phyloP scores from a whole-genome alignment of 352 stramenopile species.

The Aphanomyces cochlioides region DNA sequence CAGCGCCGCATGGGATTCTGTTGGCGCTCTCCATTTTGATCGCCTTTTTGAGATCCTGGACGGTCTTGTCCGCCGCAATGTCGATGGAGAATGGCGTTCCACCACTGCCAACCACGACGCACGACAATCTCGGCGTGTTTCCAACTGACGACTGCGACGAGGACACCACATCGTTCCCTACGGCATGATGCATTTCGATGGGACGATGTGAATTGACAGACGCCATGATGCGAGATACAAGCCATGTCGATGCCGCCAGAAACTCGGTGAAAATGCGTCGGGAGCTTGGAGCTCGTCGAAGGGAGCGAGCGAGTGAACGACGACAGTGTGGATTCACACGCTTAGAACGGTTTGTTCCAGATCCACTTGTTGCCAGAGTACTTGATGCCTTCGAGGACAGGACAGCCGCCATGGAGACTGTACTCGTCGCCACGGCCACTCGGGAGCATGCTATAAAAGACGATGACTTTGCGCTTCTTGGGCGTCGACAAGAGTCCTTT shows the following conservation, averaged over 20 bases:
- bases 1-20: not conserved
- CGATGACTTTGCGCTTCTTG: constrained; percentile 70
- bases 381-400: constrained; percentile 70
- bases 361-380: constrained; percentile 82
- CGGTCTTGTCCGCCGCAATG: not conserved
- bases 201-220: too few species aligned
- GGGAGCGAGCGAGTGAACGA: not conserved
- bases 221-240: too few species aligned
- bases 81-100: not conserved
- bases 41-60: not conserved
- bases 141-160: too few species aligned
- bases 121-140: too few species aligned
- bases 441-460: constrained; percentile 74
- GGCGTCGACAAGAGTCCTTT: constrained; percentile 59
- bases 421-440: constrained; percentile 57
- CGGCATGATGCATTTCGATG: too few species aligned
- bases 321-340: not conserved
- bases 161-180: too few species aligned
- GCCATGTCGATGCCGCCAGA: too few species aligned
- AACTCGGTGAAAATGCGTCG: too few species aligned
- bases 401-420: constrained; percentile 65
- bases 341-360: constrained; percentile 57
- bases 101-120: not conserved
- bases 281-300: too few species aligned
- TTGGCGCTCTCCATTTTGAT: constrained; percentile 5